Base-by-base conservation (phyloP, 352 stramenopile genomes). In the Globisporangium parvum region DNA sequence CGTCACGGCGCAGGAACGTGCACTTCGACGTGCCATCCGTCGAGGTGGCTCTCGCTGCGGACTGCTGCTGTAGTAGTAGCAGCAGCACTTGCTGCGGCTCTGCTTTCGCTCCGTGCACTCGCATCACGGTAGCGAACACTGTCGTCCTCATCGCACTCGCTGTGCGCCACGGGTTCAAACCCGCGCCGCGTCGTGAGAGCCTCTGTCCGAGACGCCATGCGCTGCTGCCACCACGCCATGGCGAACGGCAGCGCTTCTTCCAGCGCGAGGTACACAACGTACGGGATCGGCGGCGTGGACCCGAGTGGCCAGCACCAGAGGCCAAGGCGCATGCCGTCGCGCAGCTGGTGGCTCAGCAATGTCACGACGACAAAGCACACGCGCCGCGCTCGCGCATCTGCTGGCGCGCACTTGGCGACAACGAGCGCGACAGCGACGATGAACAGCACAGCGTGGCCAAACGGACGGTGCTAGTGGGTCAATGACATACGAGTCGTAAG, bases 221-320 rank as follows among this genome's bases (percentile, higher is more conserved):
- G 31, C 31, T 37, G 37, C 14, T 65, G 35, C 72, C 70, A 79
- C 51, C 59, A 63, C 5, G 64, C 67, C 66, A 80, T 71, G 24
- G 59, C 50, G 55, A 85, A 74, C 21, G 80, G 76, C 51, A 88
- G 62, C 35, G 46, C 54, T 42, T 77, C 55, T 57, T 88, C 76
- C 59, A 84, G 60, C 42, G 68, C 55, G 24, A 91, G 53, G 47
- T 91, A 91, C n/a, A 91, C 41, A 3, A 72, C 54, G 49, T 91
- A 88, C 21, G 73, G 71, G 45, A 91, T 71, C 15, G 74, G 69
- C 14, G 71, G 76, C 14, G 77, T 87, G 11, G 77, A 88, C 2
- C 77, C 80, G 4, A 88, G 53, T 31, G 80, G 80, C 77, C 76
- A 91, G 52, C 86, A 81, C 77, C 77, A 91, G 17, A 91, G 63